These are phyloP conservation scores for Mycena leptocephala DNA, from an alignment of 768 basidiomycete genomes.

Conservation along the genomic window DNA sequence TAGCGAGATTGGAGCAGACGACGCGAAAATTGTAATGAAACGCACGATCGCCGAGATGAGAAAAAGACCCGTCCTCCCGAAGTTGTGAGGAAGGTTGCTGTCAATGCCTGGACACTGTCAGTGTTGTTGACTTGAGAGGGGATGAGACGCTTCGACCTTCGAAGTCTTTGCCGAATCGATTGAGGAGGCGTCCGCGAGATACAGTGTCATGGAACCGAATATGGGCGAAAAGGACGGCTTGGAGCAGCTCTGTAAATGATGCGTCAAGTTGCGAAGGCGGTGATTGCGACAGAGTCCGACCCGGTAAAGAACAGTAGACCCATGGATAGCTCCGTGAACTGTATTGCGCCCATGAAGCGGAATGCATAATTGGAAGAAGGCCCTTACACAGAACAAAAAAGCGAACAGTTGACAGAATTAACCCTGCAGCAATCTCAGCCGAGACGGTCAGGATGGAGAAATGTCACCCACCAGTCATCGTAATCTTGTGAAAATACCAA, in stretches of 20 bases:
- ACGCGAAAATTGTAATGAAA: not conserved
- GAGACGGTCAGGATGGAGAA: not conserved
- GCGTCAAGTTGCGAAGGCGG: not conserved
- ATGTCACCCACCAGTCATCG: not conserved
- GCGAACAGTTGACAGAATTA: constrained; percentile 68
- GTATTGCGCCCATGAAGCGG: not conserved
- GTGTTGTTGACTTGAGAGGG: constrained; percentile 22
- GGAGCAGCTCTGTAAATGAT: constrained; percentile 67
- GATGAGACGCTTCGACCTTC: constrained; percentile 66
- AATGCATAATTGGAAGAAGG: not conserved
- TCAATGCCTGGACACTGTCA: constrained; percentile 73
- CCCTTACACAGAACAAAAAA: constrained; percentile 81
- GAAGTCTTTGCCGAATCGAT: constrained; percentile 92
- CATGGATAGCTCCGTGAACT: constrained; percentile 86
- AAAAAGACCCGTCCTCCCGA: constrained; percentile 83
- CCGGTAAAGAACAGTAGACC: constrained; percentile 84
- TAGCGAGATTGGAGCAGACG: not conserved
- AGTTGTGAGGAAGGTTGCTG: constrained; percentile 86
- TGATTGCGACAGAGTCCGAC: constrained; percentile 51
- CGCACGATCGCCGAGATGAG: constrained; percentile 67
- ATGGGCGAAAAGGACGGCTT: constrained; percentile 88
- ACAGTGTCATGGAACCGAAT: constrained; percentile 95
- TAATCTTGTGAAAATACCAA: not conserved
- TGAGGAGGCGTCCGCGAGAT: constrained; percentile 86
- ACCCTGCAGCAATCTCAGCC: constrained; percentile 32